Percentiles rank a stretch among this genome's conserved stretches.
Evolutionary conservation across 2,329 filamentous ascomycete genomes (phyloP).

Genomic region (Alternaria infectoria): DNA sequence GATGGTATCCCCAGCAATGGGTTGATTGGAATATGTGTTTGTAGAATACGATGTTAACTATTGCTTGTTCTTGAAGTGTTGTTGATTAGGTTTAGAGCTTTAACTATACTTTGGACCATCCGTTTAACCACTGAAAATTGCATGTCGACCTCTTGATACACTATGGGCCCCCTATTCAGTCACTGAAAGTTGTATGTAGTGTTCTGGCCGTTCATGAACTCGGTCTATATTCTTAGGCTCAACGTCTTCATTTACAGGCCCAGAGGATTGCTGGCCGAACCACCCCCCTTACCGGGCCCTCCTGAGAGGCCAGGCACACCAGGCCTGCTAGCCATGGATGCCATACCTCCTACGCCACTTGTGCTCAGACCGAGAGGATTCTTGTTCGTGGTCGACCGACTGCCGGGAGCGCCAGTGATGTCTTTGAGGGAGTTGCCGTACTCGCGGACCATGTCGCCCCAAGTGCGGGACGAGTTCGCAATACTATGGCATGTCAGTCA

Average conservation of each 20-base stretch:
- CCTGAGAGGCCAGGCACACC: constrained; percentile 16
- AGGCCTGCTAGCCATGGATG: constrained; percentile 30
- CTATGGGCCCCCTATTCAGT: background rate
- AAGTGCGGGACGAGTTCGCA: constrained; percentile 52
- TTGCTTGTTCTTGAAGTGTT: background rate
- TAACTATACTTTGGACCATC: background rate
- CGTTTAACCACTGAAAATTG: background rate
- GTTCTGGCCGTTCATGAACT: background rate
- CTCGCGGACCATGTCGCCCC: constrained; percentile 57
- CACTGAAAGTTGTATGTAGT: background rate
- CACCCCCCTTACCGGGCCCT: constrained; percentile 35
- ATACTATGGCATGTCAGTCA: constrained; percentile 41
- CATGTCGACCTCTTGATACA: background rate
- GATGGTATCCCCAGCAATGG: background rate
- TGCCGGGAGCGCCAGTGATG: constrained; percentile 52
- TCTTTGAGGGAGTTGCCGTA: constrained; percentile 60
- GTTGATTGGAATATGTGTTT: background rate
- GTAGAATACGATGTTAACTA: background rate
- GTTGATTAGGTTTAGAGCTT: background rate
- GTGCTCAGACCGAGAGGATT: constrained; percentile 56
- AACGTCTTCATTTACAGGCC: constrained; percentile 38
- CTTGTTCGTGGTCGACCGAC: constrained; percentile 51
- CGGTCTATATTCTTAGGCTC: background rate
- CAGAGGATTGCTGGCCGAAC: constrained; percentile 51
- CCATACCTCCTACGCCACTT: constrained; percentile 35